phyloP scores from a whole-genome alignment of 768 basidiomycete species.

The Tulasnella sp. region DNA sequence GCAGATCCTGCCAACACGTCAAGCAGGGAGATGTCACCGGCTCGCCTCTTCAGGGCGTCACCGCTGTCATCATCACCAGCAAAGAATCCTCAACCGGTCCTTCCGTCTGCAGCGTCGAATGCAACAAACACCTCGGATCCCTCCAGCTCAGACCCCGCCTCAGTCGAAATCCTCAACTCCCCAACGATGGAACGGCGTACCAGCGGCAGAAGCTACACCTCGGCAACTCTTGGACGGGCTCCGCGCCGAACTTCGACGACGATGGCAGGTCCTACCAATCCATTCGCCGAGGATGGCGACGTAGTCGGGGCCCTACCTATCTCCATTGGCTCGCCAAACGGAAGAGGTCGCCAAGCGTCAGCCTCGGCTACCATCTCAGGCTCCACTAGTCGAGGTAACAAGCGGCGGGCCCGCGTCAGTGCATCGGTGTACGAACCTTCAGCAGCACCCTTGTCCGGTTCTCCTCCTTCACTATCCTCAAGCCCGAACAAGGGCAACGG shows the following conservation, averaged over 20 bases:
- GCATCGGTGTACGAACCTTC: slow-evolving; percentile 59
- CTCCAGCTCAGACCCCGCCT: background rate
- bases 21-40: background rate
- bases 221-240: background rate
- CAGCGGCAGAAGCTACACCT: background rate
- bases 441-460: slow-evolving; percentile 21
- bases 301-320: background rate
- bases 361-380: slow-evolving; percentile 28
- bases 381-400: slow-evolving; percentile 24
- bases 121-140: background rate
- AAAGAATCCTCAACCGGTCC: background rate
- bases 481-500: slow-evolving; percentile 9
- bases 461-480: background rate
- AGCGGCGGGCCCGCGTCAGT: slow-evolving; percentile 47
- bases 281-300: background rate
- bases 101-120: background rate
- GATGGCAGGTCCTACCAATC: background rate
- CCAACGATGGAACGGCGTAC: background rate
- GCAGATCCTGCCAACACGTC: background rate
- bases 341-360: background rate
- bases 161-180: background rate
- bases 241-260: background rate
- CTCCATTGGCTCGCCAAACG: background rate
- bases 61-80: background rate
- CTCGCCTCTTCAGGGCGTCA: background rate